These are phyloP conservation scores for Cadophora sp. DNA, from an alignment of 2,329 filamentous ascomycete genomes.

Conservation along the genomic window DNA sequence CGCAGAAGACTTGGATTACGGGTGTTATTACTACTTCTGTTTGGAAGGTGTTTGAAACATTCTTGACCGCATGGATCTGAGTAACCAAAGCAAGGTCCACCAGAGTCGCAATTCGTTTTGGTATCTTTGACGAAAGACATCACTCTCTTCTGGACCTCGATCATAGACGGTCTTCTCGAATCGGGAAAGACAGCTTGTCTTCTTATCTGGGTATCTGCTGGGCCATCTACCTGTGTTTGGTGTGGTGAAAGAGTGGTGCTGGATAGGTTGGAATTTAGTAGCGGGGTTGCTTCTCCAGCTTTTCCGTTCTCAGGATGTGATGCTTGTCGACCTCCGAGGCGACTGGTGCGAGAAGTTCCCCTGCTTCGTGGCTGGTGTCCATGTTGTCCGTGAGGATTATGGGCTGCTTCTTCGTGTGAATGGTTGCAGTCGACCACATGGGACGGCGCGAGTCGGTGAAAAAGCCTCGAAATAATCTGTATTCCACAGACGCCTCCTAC, in stretches of 20 bases:
- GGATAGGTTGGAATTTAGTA: constrained; percentile 30
- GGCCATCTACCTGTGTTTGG: constrained; percentile 2
- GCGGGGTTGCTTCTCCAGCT: constrained; percentile 39
- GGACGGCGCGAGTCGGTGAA: constrained; percentile 78
- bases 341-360: constrained; percentile 24
- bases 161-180: constrained; percentile 58
- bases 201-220: neutral
- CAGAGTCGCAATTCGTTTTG: constrained; percentile 66
- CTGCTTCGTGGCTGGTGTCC: constrained; percentile 32
- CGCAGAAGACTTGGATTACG: constrained; percentile 26
- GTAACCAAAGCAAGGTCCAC: constrained; percentile 68
- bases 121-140: constrained; percentile 71
- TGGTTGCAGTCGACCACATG: constrained; percentile 84
- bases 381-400: constrained; percentile 39
- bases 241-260: constrained; percentile 28
- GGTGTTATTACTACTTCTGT: constrained; percentile 39
- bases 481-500: constrained; percentile 77
- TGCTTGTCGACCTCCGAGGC: constrained; percentile 17
- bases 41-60: constrained; percentile 65
- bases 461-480: constrained; percentile 72
- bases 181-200: constrained; percentile 3
- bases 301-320: constrained; percentile 29
- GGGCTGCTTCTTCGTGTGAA: constrained; percentile 63
- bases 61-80: constrained; percentile 70
- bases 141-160: constrained; percentile 60